Percentiles rank a stretch among this genome's conserved stretches.
These are phyloP conservation scores for Cetraspora pellucida DNA, from an alignment of 192 early-diverging fungal genomes.

Conservation along the genomic window DNA sequence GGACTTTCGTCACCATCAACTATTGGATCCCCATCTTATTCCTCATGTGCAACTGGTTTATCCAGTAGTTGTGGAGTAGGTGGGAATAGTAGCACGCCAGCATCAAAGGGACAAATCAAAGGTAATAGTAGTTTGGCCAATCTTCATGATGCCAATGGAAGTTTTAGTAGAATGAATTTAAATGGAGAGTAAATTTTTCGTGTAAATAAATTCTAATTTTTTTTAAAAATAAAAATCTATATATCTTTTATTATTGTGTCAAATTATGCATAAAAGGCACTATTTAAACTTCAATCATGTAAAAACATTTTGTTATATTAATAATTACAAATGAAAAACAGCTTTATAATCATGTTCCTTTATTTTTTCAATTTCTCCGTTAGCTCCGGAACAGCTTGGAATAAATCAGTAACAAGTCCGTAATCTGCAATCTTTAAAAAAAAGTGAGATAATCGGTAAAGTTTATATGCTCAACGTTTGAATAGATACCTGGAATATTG, in stretches of 20 bases:
- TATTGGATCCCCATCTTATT: not conserved
- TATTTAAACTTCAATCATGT: too few relatives aligned
- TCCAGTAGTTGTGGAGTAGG: not conserved
- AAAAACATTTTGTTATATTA: too few relatives aligned
- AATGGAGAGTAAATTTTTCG: conserved; percentile 11
- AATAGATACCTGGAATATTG: conserved; percentile 90
- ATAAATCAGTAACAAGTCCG: conserved; percentile 93
- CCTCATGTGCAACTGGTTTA: not conserved
- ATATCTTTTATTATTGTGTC: too few relatives aligned
- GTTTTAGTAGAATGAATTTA: conserved; percentile 29
- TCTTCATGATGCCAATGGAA: conserved; percentile 34
- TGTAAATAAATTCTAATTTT: too few relatives aligned
- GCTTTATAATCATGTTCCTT: not conserved
- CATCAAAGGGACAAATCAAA: conserved; percentile 14
- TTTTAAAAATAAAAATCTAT: too few relatives aligned
- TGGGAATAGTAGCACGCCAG: not conserved
- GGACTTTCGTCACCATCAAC: conserved; percentile 14
- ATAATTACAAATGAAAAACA: too few relatives aligned
- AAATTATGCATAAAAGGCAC: too few relatives aligned
- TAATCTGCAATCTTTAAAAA: conserved; percentile 72
- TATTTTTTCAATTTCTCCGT: conserved; percentile 79
- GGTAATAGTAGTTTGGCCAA: conserved; percentile 18
- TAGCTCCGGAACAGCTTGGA: conserved; percentile 89
- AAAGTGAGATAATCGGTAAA: not conserved
- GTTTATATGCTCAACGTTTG: not conserved